Evolutionary conservation across 2,329 filamentous ascomycete genomes (phyloP).

Genomic region (Thermochaetoides dissita): DNA sequence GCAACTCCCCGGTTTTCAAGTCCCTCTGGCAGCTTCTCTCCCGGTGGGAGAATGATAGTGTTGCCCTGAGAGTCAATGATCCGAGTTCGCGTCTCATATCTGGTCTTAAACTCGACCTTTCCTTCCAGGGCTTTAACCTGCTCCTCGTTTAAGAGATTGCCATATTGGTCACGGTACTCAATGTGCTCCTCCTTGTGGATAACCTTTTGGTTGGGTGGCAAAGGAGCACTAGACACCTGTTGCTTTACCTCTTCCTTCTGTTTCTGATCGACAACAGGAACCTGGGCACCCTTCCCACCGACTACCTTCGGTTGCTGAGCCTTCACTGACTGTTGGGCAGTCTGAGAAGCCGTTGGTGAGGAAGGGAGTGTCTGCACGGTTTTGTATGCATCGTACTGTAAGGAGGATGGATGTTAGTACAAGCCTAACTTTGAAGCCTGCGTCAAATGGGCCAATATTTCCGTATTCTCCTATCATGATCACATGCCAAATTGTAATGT

Average conservation of each 20-base stretch:
- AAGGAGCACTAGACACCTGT: conserved; percentile 34
- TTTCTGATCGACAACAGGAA: conserved; percentile 15
- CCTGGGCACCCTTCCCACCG: conserved; percentile 17
- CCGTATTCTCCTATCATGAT: too few species aligned
- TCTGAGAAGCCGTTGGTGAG: conserved; percentile 13
- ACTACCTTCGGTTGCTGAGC: conserved; percentile 9
- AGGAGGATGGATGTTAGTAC: conserved; percentile 2
- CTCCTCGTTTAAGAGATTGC: conserved; percentile 72
- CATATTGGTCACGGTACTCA: conserved; percentile 89
- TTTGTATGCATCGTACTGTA: conserved; percentile 36
- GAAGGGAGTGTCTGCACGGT: conserved; percentile 12
- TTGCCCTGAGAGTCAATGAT: conserved; percentile 69
- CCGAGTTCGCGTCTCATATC: conserved; percentile 86
- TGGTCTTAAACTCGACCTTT: conserved; percentile 89
- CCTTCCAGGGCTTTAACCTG: conserved; percentile 75
- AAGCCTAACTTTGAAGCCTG: conserved; percentile 1
- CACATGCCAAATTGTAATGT: neutral
- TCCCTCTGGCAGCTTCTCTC: conserved; percentile 20
- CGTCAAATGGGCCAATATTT: neutral
- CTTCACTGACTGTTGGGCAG: conserved; percentile 11
- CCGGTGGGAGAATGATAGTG: conserved; percentile 43
- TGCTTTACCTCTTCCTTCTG: conserved; percentile 16
- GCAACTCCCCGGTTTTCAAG: conserved; percentile 29
- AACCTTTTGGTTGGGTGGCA: conserved; percentile 33
- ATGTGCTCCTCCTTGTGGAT: conserved; percentile 60